phyloP scores from a whole-genome alignment of 1,139 yeast species.

The Meyerozyma athensensis region DNA sequence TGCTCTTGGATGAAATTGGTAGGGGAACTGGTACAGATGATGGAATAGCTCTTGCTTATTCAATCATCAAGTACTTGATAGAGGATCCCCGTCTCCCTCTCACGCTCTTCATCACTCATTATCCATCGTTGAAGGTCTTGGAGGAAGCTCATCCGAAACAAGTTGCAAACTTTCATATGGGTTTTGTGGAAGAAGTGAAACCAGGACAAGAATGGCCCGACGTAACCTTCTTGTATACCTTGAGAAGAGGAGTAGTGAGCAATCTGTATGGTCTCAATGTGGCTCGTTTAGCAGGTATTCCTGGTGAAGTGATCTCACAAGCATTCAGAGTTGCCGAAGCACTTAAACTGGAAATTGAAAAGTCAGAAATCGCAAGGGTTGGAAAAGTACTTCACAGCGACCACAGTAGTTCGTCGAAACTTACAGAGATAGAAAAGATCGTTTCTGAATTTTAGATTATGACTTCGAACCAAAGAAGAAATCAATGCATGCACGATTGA shows the following conservation, averaged over 20 bases:
- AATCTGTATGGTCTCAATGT: slow-evolving; percentile 78
- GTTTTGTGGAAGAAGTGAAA: slow-evolving; percentile 47
- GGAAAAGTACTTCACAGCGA: not conserved
- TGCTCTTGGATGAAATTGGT: slow-evolving; percentile 64
- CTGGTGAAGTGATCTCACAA: slow-evolving; percentile 40
- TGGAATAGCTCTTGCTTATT: slow-evolving; percentile 82
- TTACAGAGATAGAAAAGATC: not conserved
- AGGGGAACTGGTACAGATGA: slow-evolving; percentile 86
- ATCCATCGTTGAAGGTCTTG: slow-evolving; percentile 62
- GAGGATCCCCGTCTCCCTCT: slow-evolving; percentile 44
- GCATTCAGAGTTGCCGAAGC: slow-evolving; percentile 47
- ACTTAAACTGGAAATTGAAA: slow-evolving; percentile 30
- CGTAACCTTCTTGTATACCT: slow-evolving; percentile 56
- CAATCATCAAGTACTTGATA: slow-evolving; percentile 65
- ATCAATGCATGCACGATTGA: slow-evolving; percentile 24
- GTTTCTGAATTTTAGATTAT: not conserved
- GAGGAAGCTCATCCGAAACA: slow-evolving; percentile 33
- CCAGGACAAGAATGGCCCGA: slow-evolving; percentile 33
- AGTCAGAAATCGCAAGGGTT: not conserved
- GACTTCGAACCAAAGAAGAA: slow-evolving; percentile 17
- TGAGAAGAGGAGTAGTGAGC: slow-evolving; percentile 54
- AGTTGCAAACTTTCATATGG: slow-evolving; percentile 71
- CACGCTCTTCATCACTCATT: slow-evolving; percentile 82
- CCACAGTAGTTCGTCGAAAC: not conserved
- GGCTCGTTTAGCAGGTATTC: slow-evolving; percentile 66